A percentile compares a stretch with the other conserved stretches of the same genome.
phyloP scores from a whole-genome alignment of 2,329 filamentous ascomycete genomes.

The Botrytis galanthina region DNA sequence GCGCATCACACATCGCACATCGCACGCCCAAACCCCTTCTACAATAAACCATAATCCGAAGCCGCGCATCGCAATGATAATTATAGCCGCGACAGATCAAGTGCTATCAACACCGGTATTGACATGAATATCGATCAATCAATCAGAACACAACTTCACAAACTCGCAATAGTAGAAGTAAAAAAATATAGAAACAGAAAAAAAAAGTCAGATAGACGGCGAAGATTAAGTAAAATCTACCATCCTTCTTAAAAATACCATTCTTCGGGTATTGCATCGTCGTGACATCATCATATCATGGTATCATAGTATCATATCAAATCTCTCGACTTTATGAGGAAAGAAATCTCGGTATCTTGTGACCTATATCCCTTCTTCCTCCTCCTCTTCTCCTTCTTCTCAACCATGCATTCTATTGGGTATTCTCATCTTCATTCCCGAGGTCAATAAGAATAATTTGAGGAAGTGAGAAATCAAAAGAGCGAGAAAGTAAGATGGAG shows the following conservation, averaged over 20 bases:
- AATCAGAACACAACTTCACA: too few relatives aligned
- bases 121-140: neutral
- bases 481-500: too few relatives aligned
- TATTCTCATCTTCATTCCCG: neutral
- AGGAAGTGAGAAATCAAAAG: neutral
- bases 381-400: too few relatives aligned
- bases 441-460: fast-evolving
- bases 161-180: fast-evolving
- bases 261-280: fast-evolving
- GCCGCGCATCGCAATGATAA: too few relatives aligned
- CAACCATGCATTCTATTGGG: neutral
- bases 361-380: neutral
- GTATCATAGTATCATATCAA: neutral
- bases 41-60: neutral
- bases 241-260: too few relatives aligned
- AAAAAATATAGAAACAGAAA: too few relatives aligned
- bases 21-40: neutral
- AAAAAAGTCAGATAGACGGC: neutral
- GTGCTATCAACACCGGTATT: neutral
- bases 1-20: too few relatives aligned
- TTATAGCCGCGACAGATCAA: neutral
- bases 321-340: neutral
- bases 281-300: neutral
- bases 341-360: neutral
- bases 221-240: neutral